These are phyloP conservation scores for Marsdenia floribunda DNA, from an alignment of 257 asterid genomes.

Conservation along the genomic window DNA sequence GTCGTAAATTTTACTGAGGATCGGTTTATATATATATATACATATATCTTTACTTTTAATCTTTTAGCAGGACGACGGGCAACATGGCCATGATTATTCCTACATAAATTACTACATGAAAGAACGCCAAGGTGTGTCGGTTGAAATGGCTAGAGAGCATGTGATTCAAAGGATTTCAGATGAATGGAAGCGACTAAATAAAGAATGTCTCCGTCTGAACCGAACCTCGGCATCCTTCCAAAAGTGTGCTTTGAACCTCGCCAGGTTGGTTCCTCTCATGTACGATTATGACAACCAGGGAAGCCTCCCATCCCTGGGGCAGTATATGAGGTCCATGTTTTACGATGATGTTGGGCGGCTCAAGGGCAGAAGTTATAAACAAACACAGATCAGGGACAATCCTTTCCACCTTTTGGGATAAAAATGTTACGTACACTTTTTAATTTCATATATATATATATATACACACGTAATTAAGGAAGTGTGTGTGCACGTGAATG, in stretches of 20 bases:
- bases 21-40: not conserved
- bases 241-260: constrained; percentile 26
- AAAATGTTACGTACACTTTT: no score
- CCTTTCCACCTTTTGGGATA: no score
- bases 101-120: constrained; percentile 39
- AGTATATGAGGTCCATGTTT: constrained; percentile 12
- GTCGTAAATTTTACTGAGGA: not conserved
- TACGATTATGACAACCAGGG: constrained; percentile 22
- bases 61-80: constrained; percentile 36
- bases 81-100: constrained; percentile 40
- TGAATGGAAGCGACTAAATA: constrained; percentile 36
- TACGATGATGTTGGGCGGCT: not conserved
- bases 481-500: no score
- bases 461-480: no score
- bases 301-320: constrained; percentile 19
- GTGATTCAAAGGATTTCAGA: constrained; percentile 23
- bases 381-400: no score
- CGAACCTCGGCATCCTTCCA: constrained; percentile 19
- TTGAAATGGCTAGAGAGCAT: constrained; percentile 23
- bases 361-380: no score
- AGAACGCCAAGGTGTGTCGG: constrained; percentile 19
- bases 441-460: no score
- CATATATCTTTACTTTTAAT: no score
- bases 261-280: constrained; percentile 42
- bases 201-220: constrained; percentile 20